Evolutionary conservation across 345 rosid species (phyloP), one percentile per base, ranked within the genome.

Genomic region (Moringa oleifera): DNA sequence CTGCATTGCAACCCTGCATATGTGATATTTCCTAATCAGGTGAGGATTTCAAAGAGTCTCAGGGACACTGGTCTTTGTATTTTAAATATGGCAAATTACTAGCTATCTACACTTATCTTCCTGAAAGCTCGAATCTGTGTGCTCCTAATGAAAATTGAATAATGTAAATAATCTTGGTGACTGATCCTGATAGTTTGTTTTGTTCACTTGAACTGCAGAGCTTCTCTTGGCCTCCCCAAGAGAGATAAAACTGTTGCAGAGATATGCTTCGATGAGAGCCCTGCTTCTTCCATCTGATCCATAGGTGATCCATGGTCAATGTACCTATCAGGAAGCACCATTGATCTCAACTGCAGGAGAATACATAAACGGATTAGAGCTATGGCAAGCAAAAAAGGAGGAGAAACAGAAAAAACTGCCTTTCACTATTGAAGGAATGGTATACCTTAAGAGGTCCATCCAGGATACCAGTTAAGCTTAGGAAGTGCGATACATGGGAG

Each of bases 401-500:
- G 17, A 41, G 17, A 41, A 41, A 41, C 6, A 41, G 17, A 5
- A 7, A 33, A 33, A 33, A 41, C 12, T 4, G 22, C 33, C 45
- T 64, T 53, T 60, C 11, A 10, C 11, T 21, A 13, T 54, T 19
- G 45, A 56, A 56, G 22, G 8, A 22, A 57, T 55, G 23, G 53
- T 51, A 51, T 75, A 80, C 95, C 88, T 92, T 92, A 46, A 92
- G 82, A 20, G 81, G 71, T 54, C 95, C 93, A 58, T 92, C 98
- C 18, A 89, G 81, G 57, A 87, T 76, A 6, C 95, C 96, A 49
- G 75, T 74, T 19, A 87, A 78, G 23, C 89, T 77, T 61, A 89
- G 78, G 81, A 79, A 92, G 33, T 92, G 98, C 1, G 85, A 61
- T 18, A 92, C 89, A 62, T 92, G 98, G 0, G 96, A 87, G 47